Conservation (phyloP, 306 rosid species). For the Parietaria judaica region DNA sequence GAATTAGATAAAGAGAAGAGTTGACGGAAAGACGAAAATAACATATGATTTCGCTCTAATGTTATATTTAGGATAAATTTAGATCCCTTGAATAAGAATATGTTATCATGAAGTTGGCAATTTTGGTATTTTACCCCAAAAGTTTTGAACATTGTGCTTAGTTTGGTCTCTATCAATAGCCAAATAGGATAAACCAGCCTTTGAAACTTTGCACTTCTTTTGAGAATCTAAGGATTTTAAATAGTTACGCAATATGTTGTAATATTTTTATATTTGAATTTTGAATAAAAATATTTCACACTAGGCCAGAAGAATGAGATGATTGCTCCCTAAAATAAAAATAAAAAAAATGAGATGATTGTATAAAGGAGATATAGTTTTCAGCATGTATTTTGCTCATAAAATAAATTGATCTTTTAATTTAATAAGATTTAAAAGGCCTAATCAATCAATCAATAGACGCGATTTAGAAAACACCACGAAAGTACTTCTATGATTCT, state of each 20-base stretch:
- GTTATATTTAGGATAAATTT: constrained; percentile 31
- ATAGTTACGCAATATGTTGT: not conserved
- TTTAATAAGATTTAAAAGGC: too few relatives aligned
- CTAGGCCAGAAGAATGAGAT: too few relatives aligned
- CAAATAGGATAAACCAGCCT: constrained; percentile 22
- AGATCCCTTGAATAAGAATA: constrained; percentile 24
- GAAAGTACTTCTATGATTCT: too few relatives aligned
- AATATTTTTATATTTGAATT: too few relatives aligned
- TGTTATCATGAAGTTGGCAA: constrained; percentile 33
- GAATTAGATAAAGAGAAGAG: constrained; percentile 87
- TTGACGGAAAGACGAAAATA: constrained; percentile 29
- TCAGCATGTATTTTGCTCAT: too few relatives aligned
- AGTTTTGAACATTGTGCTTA: constrained; percentile 17
- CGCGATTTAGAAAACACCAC: too few relatives aligned
- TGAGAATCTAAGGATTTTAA: constrained; percentile 18
- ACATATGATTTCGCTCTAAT: constrained; percentile 25
- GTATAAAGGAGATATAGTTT: too few relatives aligned
- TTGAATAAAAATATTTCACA: too few relatives aligned
- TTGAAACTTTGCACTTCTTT: constrained; percentile 18
- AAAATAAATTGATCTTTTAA: too few relatives aligned
- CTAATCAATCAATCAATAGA: too few relatives aligned
- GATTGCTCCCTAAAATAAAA: too few relatives aligned
- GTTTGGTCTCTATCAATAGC: constrained; percentile 31
- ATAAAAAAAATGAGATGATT: too few relatives aligned
- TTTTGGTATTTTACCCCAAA: constrained; percentile 29